These are phyloP conservation scores for Funneliformis geosporum DNA, from an alignment of 192 early-diverging fungal species.

Conservation along the genomic window DNA sequence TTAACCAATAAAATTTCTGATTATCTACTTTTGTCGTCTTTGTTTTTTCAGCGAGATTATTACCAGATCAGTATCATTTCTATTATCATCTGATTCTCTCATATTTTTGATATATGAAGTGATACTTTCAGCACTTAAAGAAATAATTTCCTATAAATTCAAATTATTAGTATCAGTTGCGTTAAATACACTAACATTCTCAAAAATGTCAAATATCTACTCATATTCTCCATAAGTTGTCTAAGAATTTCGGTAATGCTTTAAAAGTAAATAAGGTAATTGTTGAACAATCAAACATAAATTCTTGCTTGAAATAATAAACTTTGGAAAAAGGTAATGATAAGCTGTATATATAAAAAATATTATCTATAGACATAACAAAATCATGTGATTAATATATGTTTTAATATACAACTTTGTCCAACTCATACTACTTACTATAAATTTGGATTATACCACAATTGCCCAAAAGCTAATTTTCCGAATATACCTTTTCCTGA, in stretches of 20 bases:
- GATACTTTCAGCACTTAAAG: not conserved
- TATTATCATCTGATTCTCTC: not conserved
- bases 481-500: no score
- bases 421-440: conserved; percentile 9
- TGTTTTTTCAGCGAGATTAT: no score
- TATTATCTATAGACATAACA: not conserved
- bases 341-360: not conserved
- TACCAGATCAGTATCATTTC: no score
- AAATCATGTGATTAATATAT: not conserved
- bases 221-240: not conserved
- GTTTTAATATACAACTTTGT: no score
- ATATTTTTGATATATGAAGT: not conserved
- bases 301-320: conserved; percentile 12
- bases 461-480: no score
- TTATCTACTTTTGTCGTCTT: no score
- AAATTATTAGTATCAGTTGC: conserved; percentile 4
- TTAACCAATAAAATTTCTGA: no score
- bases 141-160: conserved; percentile 4
- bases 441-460: no score
- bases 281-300: not conserved
- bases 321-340: not conserved
- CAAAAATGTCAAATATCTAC: not conserved
- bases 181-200: not conserved
- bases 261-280: not conserved
- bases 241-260: not conserved